Evolutionary conservation across 2,329 filamentous ascomycete species (phyloP).

Genomic region (Gnomoniopsis sp.): DNA sequence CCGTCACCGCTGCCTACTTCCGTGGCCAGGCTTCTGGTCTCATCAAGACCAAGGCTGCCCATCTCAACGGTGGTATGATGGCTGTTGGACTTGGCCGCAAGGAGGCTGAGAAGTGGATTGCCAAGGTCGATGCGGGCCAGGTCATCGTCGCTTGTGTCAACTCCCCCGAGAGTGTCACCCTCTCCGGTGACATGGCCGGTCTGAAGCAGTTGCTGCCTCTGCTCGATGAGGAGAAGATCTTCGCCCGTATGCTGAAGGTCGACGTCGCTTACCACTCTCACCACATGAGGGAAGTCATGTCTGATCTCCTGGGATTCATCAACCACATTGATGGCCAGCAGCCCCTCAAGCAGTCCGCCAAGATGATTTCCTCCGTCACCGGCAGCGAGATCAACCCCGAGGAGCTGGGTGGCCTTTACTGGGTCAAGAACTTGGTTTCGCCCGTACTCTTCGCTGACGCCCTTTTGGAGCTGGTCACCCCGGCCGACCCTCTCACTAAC

Average conservation of each 20-base stretch:
- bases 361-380: slow-evolving; percentile 12
- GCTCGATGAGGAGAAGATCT: slow-evolving; percentile 23
- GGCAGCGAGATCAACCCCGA: slow-evolving; percentile 12
- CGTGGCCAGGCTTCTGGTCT: slow-evolving; percentile 8
- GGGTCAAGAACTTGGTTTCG: slow-evolving; percentile 14
- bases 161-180: slow-evolving; percentile 29
- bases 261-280: slow-evolving; percentile 20
- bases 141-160: slow-evolving; percentile 16
- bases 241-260: slow-evolving; percentile 23
- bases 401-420: slow-evolving; percentile 21
- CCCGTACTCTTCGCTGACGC: slow-evolving; percentile 15
- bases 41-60: slow-evolving; percentile 7
- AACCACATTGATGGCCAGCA: slow-evolving; percentile 23
- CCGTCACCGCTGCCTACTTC: slow-evolving; percentile 16
- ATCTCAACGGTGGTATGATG: slow-evolving; percentile 13
- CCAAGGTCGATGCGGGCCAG: slow-evolving; percentile 8
- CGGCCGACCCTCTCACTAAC: slow-evolving; percentile 15
- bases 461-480: slow-evolving; percentile 12
- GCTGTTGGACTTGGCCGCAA: slow-evolving; percentile 9
- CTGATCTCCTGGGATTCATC: slow-evolving; percentile 28
- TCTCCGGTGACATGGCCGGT: slow-evolving; percentile 29
- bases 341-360: slow-evolving; percentile 6
- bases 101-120: slow-evolving; percentile 9
- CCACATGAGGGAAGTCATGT: slow-evolving; percentile 22
- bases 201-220: slow-evolving; percentile 24